Conservation (phyloP, 345 rosid species). For the Angophora floribunda region DNA sequence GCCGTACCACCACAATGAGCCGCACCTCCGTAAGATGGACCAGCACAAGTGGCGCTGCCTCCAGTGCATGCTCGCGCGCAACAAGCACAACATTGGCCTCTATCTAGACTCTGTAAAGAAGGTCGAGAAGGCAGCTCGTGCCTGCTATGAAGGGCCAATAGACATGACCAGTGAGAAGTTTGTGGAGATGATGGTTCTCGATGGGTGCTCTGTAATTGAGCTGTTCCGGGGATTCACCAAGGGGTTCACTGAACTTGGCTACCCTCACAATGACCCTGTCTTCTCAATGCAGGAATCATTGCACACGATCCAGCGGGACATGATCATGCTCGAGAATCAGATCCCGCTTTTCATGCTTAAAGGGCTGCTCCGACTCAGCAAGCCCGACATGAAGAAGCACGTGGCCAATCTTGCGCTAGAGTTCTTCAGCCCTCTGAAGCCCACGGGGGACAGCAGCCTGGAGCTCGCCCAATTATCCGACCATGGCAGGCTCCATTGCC, state of each 20-base stretch:
- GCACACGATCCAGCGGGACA: conserved; percentile 78
- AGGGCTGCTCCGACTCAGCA: conserved; percentile 38
- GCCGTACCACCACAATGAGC: conserved; percentile 69
- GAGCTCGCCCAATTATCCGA: fast-evolving
- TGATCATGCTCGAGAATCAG: conserved; percentile 59
- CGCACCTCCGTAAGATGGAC: conserved; percentile 56
- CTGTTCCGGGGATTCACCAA: conserved; percentile 55
- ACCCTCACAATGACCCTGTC: conserved; percentile 60
- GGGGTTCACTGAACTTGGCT: conserved; percentile 55
- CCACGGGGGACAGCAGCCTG: not conserved
- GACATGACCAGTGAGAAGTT: conserved; percentile 53
- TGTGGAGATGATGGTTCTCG: conserved; percentile 31
- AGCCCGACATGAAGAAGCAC: conserved; percentile 28
- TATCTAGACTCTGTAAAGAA: conserved; percentile 51
- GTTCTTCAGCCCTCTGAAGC: conserved; percentile 79
- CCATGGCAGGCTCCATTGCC: fast-evolving
- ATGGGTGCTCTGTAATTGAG: conserved; percentile 44
- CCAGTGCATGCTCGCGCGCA: conserved; percentile 46
- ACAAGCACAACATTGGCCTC: conserved; percentile 23
- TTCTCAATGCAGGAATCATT: conserved; percentile 76
- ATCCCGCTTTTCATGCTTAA: conserved; percentile 26
- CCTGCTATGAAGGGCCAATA: conserved; percentile 52
- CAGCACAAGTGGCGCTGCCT: conserved; percentile 81
- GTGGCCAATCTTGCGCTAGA: conserved; percentile 46
- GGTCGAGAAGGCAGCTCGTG: conserved; percentile 52